Conservation (phyloP, 345 rosid genomes). For the Salix arbutifolia region DNA sequence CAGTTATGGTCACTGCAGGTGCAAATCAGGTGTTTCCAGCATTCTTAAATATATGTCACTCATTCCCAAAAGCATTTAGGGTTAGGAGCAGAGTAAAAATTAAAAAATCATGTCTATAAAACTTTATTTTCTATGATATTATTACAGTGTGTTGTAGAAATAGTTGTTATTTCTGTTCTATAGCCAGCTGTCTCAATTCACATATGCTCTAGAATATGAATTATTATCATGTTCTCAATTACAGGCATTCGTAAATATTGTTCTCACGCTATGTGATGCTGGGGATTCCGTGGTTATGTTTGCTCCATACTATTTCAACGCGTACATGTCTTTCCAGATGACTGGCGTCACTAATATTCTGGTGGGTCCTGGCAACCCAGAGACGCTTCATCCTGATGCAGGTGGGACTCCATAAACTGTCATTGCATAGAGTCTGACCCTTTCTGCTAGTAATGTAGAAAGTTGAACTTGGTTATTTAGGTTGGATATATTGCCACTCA, state of each 20-base stretch:
- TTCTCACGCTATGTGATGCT: constrained; percentile 75
- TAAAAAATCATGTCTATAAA: neutral
- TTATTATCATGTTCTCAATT: constrained; percentile 10
- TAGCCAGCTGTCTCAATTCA: neutral
- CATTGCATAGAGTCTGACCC: neutral
- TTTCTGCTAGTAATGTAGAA: neutral
- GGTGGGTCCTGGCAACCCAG: constrained; percentile 71
- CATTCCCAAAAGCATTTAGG: neutral
- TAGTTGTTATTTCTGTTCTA: constrained; percentile 3
- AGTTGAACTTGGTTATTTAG: neutral
- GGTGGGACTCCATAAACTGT: constrained; percentile 35
- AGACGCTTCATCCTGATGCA: constrained; percentile 85
- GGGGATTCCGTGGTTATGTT: constrained; percentile 94
- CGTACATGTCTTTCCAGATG: constrained; percentile 99
- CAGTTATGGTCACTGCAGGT: constrained; percentile 94
- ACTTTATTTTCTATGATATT: neutral
- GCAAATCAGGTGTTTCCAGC: constrained; percentile 72
- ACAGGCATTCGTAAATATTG: constrained; percentile 94
- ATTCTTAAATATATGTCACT: constrained; percentile 3
- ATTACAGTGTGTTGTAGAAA: neutral
- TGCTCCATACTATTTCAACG: constrained; percentile 94
- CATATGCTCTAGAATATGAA: neutral
- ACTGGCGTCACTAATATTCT: constrained; percentile 81
- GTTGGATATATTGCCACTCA: neutral
- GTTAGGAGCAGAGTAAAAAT: neutral